Evolutionary conservation across 2,329 filamentous ascomycete species (phyloP).

Genomic region (Metarhizium anisopliae): DNA sequence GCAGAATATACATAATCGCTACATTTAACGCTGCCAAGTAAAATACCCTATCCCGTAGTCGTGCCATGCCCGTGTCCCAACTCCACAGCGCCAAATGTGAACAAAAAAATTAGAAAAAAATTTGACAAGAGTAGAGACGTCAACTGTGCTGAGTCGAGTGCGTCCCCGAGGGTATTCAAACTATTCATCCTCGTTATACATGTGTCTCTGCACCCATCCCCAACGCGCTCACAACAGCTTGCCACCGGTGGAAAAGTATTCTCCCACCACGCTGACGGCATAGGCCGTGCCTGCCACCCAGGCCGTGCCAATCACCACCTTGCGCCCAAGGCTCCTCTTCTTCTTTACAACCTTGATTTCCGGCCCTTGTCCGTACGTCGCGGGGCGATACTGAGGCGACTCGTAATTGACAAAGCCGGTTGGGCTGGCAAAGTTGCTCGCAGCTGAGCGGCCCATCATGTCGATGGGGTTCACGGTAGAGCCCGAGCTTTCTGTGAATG

Average conservation of each 20-base stretch:
- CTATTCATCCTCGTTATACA: slow-evolving; percentile 1
- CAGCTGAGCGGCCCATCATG: slow-evolving; percentile 37
- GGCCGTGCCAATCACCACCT: slow-evolving; percentile 42
- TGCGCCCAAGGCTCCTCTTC: slow-evolving; percentile 34
- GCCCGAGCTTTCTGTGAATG: slow-evolving; percentile 3
- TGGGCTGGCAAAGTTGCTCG: slow-evolving; percentile 53
- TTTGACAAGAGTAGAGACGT: not conserved
- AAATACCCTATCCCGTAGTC: not conserved
- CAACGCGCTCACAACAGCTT: not conserved
- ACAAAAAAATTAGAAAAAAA: not conserved
- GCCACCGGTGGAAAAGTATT: slow-evolving; percentile 45
- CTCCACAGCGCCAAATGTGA: not conserved
- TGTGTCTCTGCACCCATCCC: not conserved
- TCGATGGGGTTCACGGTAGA: slow-evolving; percentile 48
- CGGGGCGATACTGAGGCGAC: slow-evolving; percentile 26
- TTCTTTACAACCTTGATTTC: slow-evolving; percentile 24
- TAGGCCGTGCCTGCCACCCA: slow-evolving; percentile 49
- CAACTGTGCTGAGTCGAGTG: not conserved
- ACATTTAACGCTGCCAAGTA: not conserved
- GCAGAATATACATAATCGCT: not conserved
- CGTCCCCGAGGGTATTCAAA: slow-evolving; percentile 3
- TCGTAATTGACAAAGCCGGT: slow-evolving; percentile 59
- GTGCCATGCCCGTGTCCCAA: not conserved
- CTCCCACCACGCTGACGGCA: slow-evolving; percentile 46
- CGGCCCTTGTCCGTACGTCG: slow-evolving; percentile 20